Evolutionary conservation across 2,329 filamentous ascomycete species (phyloP).

Genomic region (Phyllosticta ampelicida): DNA sequence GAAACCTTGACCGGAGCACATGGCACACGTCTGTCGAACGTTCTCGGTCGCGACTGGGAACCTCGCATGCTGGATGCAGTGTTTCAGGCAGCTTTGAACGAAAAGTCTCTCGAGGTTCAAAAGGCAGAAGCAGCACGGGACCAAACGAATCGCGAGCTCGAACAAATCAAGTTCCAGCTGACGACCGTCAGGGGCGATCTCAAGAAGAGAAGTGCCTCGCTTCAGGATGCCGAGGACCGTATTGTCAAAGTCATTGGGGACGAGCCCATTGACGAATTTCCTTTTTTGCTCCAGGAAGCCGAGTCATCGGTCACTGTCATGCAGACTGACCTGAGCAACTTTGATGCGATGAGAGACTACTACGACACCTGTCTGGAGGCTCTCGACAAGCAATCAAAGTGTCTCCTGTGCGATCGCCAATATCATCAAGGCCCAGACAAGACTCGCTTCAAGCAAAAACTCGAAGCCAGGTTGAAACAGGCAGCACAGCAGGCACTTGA

Average conservation of each 20-base stretch:
- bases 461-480: slow-evolving; percentile 26
- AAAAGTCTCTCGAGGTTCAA: slow-evolving; percentile 47
- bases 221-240: slow-evolving; percentile 49
- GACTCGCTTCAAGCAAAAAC: slow-evolving; percentile 54
- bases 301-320: slow-evolving; percentile 41
- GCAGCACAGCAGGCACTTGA: slow-evolving; percentile 24
- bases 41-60: slow-evolving; percentile 59
- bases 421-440: slow-evolving; percentile 51
- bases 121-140: slow-evolving; percentile 63
- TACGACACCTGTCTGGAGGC: slow-evolving; percentile 57
- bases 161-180: slow-evolving; percentile 65
- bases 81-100: slow-evolving; percentile 53
- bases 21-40: slow-evolving; percentile 53
- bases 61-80: slow-evolving; percentile 57
- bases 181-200: slow-evolving; percentile 54
- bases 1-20: slow-evolving; percentile 69
- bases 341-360: slow-evolving; percentile 58
- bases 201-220: slow-evolving; percentile 52
- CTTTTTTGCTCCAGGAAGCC: slow-evolving; percentile 40
- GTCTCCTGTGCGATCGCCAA: slow-evolving; percentile 61
- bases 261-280: slow-evolving; percentile 32
- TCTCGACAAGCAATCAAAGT: slow-evolving; percentile 59
- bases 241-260: slow-evolving; percentile 35
- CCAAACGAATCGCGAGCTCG: slow-evolving; percentile 57
- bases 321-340: slow-evolving; percentile 57